A percentile compares a stretch with the other conserved stretches of the same genome.
Evolutionary conservation across 495 filamentous ascomycete genomes (phyloP).

Genomic region (Penicillium nucicola): DNA sequence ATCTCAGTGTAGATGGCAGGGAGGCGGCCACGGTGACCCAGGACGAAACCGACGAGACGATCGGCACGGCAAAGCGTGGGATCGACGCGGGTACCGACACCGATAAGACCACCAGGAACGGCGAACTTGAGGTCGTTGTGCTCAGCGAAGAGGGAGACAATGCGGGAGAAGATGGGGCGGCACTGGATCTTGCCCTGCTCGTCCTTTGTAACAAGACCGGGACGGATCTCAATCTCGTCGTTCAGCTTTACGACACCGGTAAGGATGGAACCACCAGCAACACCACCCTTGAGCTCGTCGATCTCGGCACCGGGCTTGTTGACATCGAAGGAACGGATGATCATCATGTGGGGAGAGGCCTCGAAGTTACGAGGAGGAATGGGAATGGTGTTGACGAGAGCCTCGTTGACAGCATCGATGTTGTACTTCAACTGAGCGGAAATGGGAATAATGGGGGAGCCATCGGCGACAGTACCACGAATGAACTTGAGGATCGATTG

Average conservation of each 20-base stretch:
- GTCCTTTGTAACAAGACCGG: constrained; percentile 91
- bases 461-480: constrained; percentile 91
- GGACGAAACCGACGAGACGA: constrained; percentile 96
- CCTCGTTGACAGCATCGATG: constrained; percentile 96
- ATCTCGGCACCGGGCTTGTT: constrained; percentile 99
- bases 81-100: constrained; percentile 95
- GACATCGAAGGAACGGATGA: constrained; percentile 98
- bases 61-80: constrained; percentile 97
- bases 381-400: constrained; percentile 88
- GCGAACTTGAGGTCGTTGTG: constrained; percentile 97
- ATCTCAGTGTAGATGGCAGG: constrained; percentile 96
- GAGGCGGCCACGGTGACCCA: constrained; percentile 85
- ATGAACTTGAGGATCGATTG: constrained; percentile 97
- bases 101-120: constrained; percentile 92
- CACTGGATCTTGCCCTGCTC: constrained; percentile 92
- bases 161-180: constrained; percentile 91
- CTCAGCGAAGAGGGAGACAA: constrained; percentile 93
- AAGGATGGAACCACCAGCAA: constrained; percentile 94
- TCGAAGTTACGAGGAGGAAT: constrained; percentile 87
- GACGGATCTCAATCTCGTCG: constrained; percentile 97
- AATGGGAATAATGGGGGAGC: constrained; percentile 95
- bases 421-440: constrained; percentile 99
- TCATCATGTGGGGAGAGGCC: constrained; percentile 92
- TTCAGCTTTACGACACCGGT: constrained; percentile 93
- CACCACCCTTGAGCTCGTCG: constrained; percentile 96